Evolutionary conservation across 192 early-diverging fungal genomes (phyloP), one percentile per base, ranked within the genome.

Genomic region (Podila horticola): DNA sequence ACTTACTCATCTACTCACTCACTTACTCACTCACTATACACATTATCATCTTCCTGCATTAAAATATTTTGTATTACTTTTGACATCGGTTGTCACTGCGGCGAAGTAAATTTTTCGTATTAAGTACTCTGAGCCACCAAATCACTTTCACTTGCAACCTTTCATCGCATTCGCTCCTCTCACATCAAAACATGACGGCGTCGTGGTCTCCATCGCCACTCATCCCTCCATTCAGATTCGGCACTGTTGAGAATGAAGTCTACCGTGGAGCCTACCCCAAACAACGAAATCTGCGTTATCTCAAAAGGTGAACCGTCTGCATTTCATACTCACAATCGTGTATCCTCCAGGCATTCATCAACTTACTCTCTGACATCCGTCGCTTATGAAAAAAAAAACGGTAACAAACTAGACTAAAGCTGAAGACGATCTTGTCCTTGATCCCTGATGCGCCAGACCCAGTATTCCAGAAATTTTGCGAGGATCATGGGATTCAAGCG

Each of bases 191-290:
- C 88, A 79, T 81, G 77, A 58, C 77, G 12, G 77, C 65, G 6
- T 64, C 77, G 11, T 81, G 71, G 77, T 58, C 60, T 19, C 77
- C 77, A 33, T 29, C 86, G 4, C 86, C 87, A 13, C 74, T 95
- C 22, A 92, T 91, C 34, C 91, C 92, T 10, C 96, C 97, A 36
- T 95, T 94, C 75, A 88, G 96, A 28, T 98, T 93, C 75, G 94
- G 92, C 55, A 86, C 90, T 6, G 94, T 97, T 5, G 95, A 98
- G 71, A 87, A 93, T 31, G 88, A 92, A 72, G 81, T 98, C 12
- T 96, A 93, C 79, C 88, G 95, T 17, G 97, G 97, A 13, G 92
- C 92, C 3, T 97, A 96, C 81, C 97, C 96, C 4, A 96, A 96
- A 66, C 89, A 84, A 50, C 86, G 93, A 64, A 97, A 98, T 83